phyloP scores from a whole-genome alignment of 2,329 filamentous ascomycete species.

The Acrocalymma vagum region DNA sequence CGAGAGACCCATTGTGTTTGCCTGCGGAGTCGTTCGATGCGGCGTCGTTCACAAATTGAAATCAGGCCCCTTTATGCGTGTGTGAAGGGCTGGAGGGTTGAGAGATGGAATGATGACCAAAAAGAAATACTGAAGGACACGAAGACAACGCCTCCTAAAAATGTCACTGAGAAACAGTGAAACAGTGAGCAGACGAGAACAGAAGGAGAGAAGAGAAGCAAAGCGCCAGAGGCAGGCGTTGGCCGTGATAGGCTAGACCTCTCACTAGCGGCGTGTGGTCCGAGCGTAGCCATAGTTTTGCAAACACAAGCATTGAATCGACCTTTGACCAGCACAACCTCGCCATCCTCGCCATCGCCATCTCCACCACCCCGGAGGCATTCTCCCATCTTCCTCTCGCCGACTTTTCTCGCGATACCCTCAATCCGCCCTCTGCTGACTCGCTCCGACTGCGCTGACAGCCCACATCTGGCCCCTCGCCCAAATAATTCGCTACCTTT shows the following conservation, averaged over 20 bases:
- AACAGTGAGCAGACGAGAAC: neutral
- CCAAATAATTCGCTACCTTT: no score
- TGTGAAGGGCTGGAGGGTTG: no score
- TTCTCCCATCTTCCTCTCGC: conserved; percentile 19
- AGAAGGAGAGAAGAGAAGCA: neutral
- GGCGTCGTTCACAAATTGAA: no score
- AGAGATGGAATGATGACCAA: no score
- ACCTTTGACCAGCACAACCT: conserved; percentile 22
- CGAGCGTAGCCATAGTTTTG: conserved; percentile 34
- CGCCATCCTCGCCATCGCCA: conserved; percentile 37
- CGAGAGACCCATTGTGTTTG: no score
- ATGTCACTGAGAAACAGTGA: no score
- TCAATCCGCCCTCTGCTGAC: conserved; percentile 9
- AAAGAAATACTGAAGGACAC: no score
- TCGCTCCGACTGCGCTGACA: conserved; percentile 15
- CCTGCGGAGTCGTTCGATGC: no score
- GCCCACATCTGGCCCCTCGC: conserved; percentile 27
- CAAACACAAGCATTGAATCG: conserved; percentile 40
- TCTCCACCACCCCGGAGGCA: conserved; percentile 33
- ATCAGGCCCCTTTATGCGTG: no score
- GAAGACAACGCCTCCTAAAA: no score
- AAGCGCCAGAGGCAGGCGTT: no score
- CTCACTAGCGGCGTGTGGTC: conserved; percentile 24
- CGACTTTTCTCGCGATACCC: conserved; percentile 15
- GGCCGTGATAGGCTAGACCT: conserved; percentile 25